Evolutionary conservation across 306 rosid species (phyloP), one percentile per base, ranked within the genome.

Genomic region (Prunus dulcis): DNA sequence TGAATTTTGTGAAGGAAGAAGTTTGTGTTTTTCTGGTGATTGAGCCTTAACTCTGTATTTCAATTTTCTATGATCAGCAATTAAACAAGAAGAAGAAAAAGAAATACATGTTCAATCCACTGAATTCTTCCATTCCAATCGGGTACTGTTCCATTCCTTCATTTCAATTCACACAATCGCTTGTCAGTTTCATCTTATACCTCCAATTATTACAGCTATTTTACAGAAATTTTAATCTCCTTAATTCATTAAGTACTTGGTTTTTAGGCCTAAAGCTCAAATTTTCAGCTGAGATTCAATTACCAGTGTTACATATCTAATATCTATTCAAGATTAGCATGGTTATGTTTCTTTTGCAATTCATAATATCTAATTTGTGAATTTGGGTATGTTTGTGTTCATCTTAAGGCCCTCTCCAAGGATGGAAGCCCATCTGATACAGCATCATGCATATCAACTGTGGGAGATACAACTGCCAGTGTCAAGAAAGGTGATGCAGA

Each of bases 381-480:
- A 53, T 80, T 14, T 72, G 66, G 76, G 45, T 79, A 14, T 68
- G 64, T 71, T 47, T 67, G 51, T 69, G 13, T 77, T 56, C 69
- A 5, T 83, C 25, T 67, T 76, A 69, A 92, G 95, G 86, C 78
- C 64, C 79, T 80, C 52, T 64, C 85, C 12, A 90, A 87, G 82
- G 87, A 86, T 78, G 83, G 79, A 71, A 87, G 87, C 76, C 80
- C 93, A 43, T 91, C 94, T 67, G 97, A 91, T 83, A 86, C 91
- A 70, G 78, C 86, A 78, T 84, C 92, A 12, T 87, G 87, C 30
- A 82, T 88, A 46, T 83, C 90, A 53, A 86, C 91, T 0, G 72
- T 84, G 18, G 91, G 89, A 53, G 97, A 91, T 67, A 81, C 91
- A 6, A 74, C 79, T 22, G 80, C 85, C 13, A 84, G 88, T 60